A percentile compares a stretch with the other conserved stretches of the same genome.
Evolutionary conservation across 768 basidiomycete species (phyloP).

Genomic region (Daedaleopsis nitida): DNA sequence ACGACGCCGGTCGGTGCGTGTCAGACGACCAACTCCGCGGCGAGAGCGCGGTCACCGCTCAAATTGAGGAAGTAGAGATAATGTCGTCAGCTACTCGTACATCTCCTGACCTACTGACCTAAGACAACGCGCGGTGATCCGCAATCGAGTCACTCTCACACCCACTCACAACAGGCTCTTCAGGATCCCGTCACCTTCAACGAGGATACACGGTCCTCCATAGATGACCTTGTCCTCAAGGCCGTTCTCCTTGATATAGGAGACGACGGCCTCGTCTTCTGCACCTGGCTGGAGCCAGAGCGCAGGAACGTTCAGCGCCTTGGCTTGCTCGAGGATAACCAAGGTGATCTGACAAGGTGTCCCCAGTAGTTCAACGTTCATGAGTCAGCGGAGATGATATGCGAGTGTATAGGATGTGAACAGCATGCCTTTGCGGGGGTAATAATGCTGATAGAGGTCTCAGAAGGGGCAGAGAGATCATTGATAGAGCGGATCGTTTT

Average conservation of each 20-base stretch:
- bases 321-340: slow-evolving; percentile 63
- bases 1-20: too few species aligned
- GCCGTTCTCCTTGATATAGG: slow-evolving; percentile 66
- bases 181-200: slow-evolving; percentile 65
- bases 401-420: neutral
- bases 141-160: too few species aligned
- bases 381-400: neutral
- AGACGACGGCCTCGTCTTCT: slow-evolving; percentile 61
- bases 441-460: slow-evolving; percentile 78
- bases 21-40: too few species aligned
- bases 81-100: neutral
- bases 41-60: too few species aligned
- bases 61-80: too few species aligned
- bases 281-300: slow-evolving; percentile 94
- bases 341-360: slow-evolving; percentile 62
- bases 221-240: slow-evolving; percentile 71
- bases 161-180: slow-evolving; percentile 14
- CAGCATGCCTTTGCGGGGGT: slow-evolving; percentile 67
- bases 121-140: too few species aligned
- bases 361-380: neutral
- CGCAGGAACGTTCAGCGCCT: slow-evolving; percentile 67
- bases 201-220: slow-evolving; percentile 83
- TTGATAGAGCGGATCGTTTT: slow-evolving; percentile 55
- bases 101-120: neutral
- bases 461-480: slow-evolving; percentile 57